Conservation (phyloP, 2,329 filamentous ascomycete species). For the Beauveria sp. region DNA sequence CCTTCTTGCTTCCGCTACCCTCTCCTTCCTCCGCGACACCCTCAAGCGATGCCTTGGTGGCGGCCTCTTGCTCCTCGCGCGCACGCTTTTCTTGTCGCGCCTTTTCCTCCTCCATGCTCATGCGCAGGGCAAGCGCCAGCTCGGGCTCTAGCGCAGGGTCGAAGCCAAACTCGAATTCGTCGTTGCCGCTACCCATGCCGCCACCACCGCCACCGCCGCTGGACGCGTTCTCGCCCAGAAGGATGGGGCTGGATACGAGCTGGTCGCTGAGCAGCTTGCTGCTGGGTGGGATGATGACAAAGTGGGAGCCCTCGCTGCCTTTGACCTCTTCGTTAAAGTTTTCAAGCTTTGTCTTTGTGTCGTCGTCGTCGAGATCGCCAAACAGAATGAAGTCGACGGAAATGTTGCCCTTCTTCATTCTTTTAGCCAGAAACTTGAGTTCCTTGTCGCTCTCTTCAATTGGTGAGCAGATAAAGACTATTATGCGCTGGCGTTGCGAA, state of each 20-base stretch:
- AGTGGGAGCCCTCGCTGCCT: constrained; percentile 80
- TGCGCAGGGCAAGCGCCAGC: constrained; percentile 83
- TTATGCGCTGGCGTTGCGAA: constrained; percentile 90
- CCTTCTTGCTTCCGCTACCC: constrained; percentile 43
- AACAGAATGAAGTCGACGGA: constrained; percentile 93
- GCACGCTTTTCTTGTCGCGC: constrained; percentile 83
- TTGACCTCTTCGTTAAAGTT: constrained; percentile 93
- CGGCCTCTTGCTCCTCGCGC: constrained; percentile 63
- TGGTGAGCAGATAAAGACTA: constrained; percentile 93
- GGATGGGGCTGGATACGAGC: constrained; percentile 80
- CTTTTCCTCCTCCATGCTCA: constrained; percentile 98
- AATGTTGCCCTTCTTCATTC: constrained; percentile 97
- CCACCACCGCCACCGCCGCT: constrained; percentile 46
- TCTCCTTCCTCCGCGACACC: constrained; percentile 76
- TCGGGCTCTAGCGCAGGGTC: constrained; percentile 91
- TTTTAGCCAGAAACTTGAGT: constrained; percentile 83
- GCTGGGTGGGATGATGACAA: constrained; percentile 85
- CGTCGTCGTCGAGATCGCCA: constrained; percentile 85
- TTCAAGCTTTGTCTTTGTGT: constrained; percentile 82
- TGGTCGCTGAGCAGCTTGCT: constrained; percentile 89
- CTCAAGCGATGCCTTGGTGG: constrained; percentile 69
- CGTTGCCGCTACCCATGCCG: constrained; percentile 53
- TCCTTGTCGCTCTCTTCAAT: constrained; percentile 85
- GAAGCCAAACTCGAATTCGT: constrained; percentile 69
- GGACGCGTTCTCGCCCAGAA: constrained; percentile 68